phyloP scores from a whole-genome alignment of 495 filamentous ascomycete species.

The Hypoxylon fragiforme region DNA sequence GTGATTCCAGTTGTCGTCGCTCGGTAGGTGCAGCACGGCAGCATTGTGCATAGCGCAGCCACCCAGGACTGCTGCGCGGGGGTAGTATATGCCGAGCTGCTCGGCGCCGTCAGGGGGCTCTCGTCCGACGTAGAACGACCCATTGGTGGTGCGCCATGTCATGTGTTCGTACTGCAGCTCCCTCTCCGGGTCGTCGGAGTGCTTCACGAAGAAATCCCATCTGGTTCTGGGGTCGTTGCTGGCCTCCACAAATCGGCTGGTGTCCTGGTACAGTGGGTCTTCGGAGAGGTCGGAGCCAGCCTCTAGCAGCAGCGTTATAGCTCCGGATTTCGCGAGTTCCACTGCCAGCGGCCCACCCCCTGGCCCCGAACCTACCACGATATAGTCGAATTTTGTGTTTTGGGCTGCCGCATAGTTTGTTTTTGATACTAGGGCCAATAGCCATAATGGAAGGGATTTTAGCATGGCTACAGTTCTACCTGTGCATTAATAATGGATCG shows the following conservation, averaged over 20 bases:
- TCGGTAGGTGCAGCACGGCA: constrained; percentile 30
- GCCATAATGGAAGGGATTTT: not conserved
- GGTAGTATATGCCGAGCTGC: constrained; percentile 41
- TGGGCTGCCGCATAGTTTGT: constrained; percentile 19
- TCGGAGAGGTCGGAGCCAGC: constrained; percentile 60
- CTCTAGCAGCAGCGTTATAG: constrained; percentile 59
- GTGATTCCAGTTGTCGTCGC: constrained; percentile 38
- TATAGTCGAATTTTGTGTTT: constrained; percentile 56
- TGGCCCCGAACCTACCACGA: constrained; percentile 62
- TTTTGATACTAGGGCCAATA: constrained; percentile 5
- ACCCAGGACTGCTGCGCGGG: constrained; percentile 38
- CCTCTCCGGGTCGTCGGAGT: constrained; percentile 43
- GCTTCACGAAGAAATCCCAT: constrained; percentile 51
- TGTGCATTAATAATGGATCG: not conserved
- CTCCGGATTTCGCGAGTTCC: constrained; percentile 56
- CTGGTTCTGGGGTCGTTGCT: constrained; percentile 38
- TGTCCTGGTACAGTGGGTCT: constrained; percentile 36
- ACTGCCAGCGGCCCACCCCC: constrained; percentile 62
- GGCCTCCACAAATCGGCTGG: constrained; percentile 14
- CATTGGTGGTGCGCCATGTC: constrained; percentile 39
- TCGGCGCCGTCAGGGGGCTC: constrained; percentile 40
- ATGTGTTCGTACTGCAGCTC: constrained; percentile 41
- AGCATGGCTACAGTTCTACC: constrained; percentile 3
- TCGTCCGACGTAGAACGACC: constrained; percentile 44
- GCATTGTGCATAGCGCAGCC: constrained; percentile 40